Evolutionary conservation across 2,329 filamentous ascomycete species (phyloP).

Genomic region (Xylariaceae sp.): DNA sequence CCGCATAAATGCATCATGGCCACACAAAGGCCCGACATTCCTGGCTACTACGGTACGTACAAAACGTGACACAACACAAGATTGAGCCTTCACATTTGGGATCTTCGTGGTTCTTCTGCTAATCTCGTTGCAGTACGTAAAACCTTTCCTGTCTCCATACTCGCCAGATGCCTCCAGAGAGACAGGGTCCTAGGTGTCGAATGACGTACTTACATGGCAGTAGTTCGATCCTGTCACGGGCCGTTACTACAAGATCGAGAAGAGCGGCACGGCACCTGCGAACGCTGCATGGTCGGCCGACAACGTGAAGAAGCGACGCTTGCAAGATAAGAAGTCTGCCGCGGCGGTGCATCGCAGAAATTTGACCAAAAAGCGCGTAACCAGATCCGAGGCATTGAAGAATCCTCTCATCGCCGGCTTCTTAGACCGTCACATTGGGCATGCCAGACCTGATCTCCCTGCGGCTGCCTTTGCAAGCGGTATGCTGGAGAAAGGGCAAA

Average conservation of each 20-base stretch:
- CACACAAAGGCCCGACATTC: constrained; percentile 32
- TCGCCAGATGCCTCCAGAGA: too few species aligned
- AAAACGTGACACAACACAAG: too few species aligned
- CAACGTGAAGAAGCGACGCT: constrained; percentile 52
- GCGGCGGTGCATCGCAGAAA: constrained; percentile 23
- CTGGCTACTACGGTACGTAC: constrained; percentile 55
- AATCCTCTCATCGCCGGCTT: constrained; percentile 30
- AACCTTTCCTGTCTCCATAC: too few species aligned
- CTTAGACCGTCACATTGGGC: constrained; percentile 31
- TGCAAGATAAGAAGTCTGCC: constrained; percentile 35
- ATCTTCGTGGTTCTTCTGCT: too few species aligned
- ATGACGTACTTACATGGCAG: constrained; percentile 28
- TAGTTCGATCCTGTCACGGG: constrained; percentile 52
- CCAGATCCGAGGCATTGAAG: constrained; percentile 27
- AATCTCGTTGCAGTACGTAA: constrained; percentile 1
- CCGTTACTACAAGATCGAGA: constrained; percentile 66
- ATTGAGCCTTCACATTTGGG: too few species aligned
- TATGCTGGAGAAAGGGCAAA: constrained; percentile 34
- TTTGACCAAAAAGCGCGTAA: constrained; percentile 34
- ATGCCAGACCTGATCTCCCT: constrained; percentile 19
- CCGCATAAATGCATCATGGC: neutral
- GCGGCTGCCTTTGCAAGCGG: constrained; percentile 36
- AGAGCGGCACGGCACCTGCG: constrained; percentile 47
- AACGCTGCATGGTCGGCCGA: constrained; percentile 52
- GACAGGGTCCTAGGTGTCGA: too few species aligned